Conservation (phyloP, 169 alveolate genomes). For the Plasmodium reichenowi region DNA sequence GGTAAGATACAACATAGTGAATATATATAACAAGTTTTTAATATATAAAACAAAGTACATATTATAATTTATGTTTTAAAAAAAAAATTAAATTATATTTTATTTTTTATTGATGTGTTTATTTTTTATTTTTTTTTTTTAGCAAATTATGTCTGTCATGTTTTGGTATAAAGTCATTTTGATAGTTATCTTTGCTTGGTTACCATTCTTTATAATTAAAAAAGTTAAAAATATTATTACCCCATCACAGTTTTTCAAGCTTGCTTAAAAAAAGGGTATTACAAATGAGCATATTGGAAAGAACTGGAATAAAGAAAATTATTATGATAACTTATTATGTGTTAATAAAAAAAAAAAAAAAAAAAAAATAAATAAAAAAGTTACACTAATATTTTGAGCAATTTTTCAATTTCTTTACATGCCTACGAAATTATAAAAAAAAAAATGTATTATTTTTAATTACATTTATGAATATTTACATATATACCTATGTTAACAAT, state of each 20-base stretch:
- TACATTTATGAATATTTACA: not conserved
- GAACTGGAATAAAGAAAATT: too few species aligned
- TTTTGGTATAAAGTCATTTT: constrained; percentile 92
- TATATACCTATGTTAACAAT: not conserved
- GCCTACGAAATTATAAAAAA: constrained; percentile 23
- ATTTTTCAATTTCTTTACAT: constrained; percentile 39
- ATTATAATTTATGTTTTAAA: not conserved
- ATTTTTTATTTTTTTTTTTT: constrained; percentile 4
- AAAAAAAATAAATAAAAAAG: not conserved
- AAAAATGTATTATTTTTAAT: not conserved
- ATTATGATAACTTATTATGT: not conserved
- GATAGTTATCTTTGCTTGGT: constrained; percentile 94
- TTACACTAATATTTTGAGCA: not conserved
- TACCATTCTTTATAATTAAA: constrained; percentile 91
- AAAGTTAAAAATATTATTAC: constrained; percentile 86
- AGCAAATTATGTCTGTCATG: constrained; percentile 88
- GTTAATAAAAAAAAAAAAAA: not conserved
- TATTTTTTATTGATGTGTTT: not conserved
- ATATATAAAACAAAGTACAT: not conserved
- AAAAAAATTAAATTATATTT: not conserved
- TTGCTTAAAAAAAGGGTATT: constrained; percentile 49
- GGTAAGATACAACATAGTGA: not conserved
- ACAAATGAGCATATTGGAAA: too few species aligned
- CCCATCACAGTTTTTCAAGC: constrained; percentile 92
- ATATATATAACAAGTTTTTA: not conserved